phyloP scores from a whole-genome alignment of 345 rosid genomes.

The Mangifera indica region DNA sequence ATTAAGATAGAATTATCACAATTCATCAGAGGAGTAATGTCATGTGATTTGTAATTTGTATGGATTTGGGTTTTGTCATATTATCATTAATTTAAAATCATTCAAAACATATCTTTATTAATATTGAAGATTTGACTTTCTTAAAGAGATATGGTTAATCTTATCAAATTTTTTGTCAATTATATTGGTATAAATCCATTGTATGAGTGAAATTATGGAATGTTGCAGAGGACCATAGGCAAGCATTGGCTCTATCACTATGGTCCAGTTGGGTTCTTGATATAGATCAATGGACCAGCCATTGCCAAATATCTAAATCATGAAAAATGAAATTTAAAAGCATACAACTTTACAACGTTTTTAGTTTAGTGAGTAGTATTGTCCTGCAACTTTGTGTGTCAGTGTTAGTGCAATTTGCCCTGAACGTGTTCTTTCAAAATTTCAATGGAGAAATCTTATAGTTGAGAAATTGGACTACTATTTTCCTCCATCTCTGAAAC shows the following conservation, averaged over 20 bases:
- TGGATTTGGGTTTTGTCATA: no score
- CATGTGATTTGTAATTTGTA: no score
- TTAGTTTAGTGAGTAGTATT: background rate
- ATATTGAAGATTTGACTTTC: constrained; percentile 39
- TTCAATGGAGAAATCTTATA: constrained; percentile 2
- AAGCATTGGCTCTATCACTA: constrained; percentile 12
- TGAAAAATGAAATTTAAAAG: background rate
- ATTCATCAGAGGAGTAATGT: no score
- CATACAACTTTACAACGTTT: background rate
- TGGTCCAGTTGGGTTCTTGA: constrained; percentile 24
- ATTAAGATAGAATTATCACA: background rate
- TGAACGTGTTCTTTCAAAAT: background rate
- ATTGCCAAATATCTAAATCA: constrained; percentile 1
- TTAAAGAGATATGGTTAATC: constrained; percentile 19
- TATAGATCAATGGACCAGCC: constrained; percentile 3
- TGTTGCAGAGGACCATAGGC: constrained; percentile 22
- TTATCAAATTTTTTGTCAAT: constrained; percentile 25
- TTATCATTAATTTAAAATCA: no score
- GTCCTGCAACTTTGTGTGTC: background rate
- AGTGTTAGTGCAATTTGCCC: background rate
- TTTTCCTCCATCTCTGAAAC: constrained; percentile 15
- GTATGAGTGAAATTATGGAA: constrained; percentile 14
- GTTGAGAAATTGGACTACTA: background rate
- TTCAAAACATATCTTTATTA: no score
- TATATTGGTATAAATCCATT: constrained; percentile 38